phyloP scores from a whole-genome alignment of 1,284 basidiomycete genomes.

The Malassezia obtusa region DNA sequence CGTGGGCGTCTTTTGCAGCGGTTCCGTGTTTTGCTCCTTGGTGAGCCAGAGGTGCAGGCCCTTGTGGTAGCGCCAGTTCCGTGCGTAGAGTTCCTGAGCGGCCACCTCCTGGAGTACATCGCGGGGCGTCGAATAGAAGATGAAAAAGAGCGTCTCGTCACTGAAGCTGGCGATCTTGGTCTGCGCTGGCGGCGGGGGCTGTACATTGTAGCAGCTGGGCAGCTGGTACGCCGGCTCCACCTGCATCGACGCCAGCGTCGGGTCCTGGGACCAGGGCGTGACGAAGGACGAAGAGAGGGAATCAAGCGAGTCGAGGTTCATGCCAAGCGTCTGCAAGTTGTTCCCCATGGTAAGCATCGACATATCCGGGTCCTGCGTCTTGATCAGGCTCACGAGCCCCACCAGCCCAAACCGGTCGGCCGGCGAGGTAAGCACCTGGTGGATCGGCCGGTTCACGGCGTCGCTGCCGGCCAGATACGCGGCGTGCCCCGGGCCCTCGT shows the following conservation, averaged over 20 bases:
- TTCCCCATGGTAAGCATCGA: conserved; percentile 78
- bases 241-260: conserved; percentile 69
- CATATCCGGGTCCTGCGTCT: conserved; percentile 77
- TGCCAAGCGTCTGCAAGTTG: conserved; percentile 81
- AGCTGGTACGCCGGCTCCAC: conserved; percentile 73
- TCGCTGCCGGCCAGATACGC: conserved; percentile 16
- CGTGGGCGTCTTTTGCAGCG: conserved; percentile 74
- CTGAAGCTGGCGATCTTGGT: conserved; percentile 78
- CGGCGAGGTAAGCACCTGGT: conserved; percentile 84
- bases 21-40: conserved; percentile 72
- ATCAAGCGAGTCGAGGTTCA: conserved; percentile 75
- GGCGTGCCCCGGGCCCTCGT: conserved; percentile 1
- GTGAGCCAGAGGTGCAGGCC: conserved; percentile 89
- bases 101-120: conserved; percentile 91
- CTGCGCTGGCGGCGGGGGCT: conserved; percentile 76
- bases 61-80: conserved; percentile 97
- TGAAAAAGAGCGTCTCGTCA: conserved; percentile 96
- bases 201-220: conserved; percentile 86
- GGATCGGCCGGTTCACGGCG: conserved; percentile 59
- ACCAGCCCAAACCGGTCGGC: conserved; percentile 91
- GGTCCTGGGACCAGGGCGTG: conserved; percentile 88
- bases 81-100: conserved; percentile 88
- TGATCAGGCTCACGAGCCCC: conserved; percentile 79
- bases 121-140: conserved; percentile 90
- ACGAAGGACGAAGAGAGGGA: conserved; percentile 87